Percentiles rank a stretch among this genome's conserved stretches.
phyloP scores from a whole-genome alignment of 2,329 filamentous ascomycete species.

The Penicillium psychrosexuale region DNA sequence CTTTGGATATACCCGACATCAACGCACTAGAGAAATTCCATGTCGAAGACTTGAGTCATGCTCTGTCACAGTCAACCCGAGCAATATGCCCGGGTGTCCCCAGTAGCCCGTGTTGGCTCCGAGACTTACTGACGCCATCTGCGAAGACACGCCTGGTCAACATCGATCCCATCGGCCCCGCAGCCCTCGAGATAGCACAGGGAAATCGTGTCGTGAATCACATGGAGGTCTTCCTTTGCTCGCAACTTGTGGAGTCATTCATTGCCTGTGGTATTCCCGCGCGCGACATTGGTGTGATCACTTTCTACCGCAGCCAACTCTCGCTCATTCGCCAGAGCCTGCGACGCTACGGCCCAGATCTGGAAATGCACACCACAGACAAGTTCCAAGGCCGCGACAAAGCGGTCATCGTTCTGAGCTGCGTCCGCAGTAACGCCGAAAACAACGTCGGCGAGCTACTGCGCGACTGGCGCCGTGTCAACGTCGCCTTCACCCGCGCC shows the following conservation, averaged over 20 bases:
- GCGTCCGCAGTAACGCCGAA: constrained; percentile 81
- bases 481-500: constrained; percentile 91
- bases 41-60: constrained; percentile 28
- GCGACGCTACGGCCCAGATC: constrained; percentile 54
- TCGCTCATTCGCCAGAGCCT: constrained; percentile 74
- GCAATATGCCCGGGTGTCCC: constrained; percentile 56
- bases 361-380: constrained; percentile 96
- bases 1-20: constrained; percentile 66
- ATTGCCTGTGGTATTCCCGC: constrained; percentile 71
- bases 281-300: constrained; percentile 85
- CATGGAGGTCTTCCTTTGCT: constrained; percentile 72
- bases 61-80: constrained; percentile 22
- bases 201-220: constrained; percentile 87
- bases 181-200: constrained; percentile 61
- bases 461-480: constrained; percentile 88
- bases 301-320: constrained; percentile 91
- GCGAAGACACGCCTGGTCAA: constrained; percentile 83
- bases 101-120: constrained; percentile 67
- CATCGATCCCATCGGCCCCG: constrained; percentile 69
- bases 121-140: constrained; percentile 64
- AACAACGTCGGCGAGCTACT: constrained; percentile 85
- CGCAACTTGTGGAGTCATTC: constrained; percentile 76
- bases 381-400: constrained; percentile 97
- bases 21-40: constrained; percentile 59
- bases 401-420: constrained; percentile 80